These are phyloP conservation scores for Fusarium sp. DNA, from an alignment of 2,329 filamentous ascomycete species.

Conservation along the genomic window DNA sequence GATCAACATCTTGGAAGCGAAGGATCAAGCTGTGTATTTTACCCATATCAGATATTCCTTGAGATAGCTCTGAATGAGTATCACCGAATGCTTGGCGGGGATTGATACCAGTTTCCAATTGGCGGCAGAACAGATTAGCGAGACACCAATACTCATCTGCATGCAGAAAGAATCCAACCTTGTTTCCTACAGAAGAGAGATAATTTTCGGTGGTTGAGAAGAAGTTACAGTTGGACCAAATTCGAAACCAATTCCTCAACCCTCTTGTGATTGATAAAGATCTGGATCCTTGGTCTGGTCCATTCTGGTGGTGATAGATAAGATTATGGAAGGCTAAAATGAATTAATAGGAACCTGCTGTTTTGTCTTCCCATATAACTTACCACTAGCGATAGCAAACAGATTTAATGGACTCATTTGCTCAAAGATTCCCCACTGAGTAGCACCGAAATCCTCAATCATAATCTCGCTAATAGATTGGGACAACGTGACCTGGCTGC, in stretches of 20 bases:
- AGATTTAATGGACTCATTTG: constrained; percentile 7
- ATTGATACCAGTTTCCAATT: not conserved
- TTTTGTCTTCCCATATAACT: not conserved
- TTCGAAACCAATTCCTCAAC: constrained; percentile 7
- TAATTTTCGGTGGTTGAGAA: not conserved
- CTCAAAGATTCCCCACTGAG: not conserved
- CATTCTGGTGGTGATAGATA: constrained; percentile 13
- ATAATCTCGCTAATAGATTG: not conserved
- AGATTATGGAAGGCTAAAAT: constrained; percentile 24
- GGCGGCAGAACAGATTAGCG: not conserved
- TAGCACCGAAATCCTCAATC: not conserved
- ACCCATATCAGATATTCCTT: not conserved
- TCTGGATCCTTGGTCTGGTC: not conserved
- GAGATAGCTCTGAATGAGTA: not conserved
- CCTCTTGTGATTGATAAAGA: not conserved
- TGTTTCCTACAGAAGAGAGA: accelerated
- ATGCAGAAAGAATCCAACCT: constrained; percentile 1
- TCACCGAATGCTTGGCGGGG: no score
- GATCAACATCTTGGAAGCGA: not conserved
- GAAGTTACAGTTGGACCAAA: not conserved
- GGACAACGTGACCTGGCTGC: not conserved
- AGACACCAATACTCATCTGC: constrained; percentile 7
- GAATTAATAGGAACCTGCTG: no score
- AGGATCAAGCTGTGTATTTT: not conserved
- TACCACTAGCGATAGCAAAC: constrained; percentile 22